Percentiles rank a stretch among this genome's conserved stretches.
Conservation (phyloP, 2,329 filamentous ascomycete genomes). For the Microcyclosporella mali region DNA sequence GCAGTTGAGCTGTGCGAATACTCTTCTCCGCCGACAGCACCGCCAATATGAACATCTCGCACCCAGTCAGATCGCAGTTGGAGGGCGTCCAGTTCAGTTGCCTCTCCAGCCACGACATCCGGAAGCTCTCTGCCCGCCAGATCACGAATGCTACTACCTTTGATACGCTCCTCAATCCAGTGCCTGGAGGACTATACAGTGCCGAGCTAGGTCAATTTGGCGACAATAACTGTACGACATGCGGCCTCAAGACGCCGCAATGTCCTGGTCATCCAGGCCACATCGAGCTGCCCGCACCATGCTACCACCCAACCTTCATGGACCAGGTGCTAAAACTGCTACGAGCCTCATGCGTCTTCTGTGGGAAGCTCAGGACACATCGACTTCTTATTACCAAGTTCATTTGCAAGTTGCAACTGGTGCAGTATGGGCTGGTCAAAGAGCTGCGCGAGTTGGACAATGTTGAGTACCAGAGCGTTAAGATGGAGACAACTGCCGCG, state of each 20-base stretch:
- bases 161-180: constrained; percentile 81
- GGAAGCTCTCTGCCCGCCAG: constrained; percentile 81
- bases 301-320: constrained; percentile 96
- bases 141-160: constrained; percentile 94
- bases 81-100: constrained; percentile 85
- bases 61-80: constrained; percentile 77
- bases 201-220: constrained; percentile 84
- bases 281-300: constrained; percentile 85
- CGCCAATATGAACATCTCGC: constrained; percentile 43
- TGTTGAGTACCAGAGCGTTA: constrained; percentile 26
- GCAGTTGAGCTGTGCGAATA: too few relatives aligned
- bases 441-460: constrained; percentile 53
- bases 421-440: constrained; percentile 75
- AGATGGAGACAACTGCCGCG: constrained; percentile 11
- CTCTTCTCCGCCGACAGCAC: too few relatives aligned
- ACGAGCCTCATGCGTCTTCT: constrained; percentile 84
- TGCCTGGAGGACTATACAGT: constrained; percentile 88
- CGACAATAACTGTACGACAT: constrained; percentile 82
- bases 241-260: constrained; percentile 67
- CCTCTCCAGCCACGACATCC: constrained; percentile 75
- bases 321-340: constrained; percentile 83
- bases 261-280: constrained; percentile 94
- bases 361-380: constrained; percentile 76
- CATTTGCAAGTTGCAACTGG: constrained; percentile 74
- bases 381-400: constrained; percentile 70